Evolutionary conservation across 352 stramenopile genomes (phyloP), one percentile per base, ranked within the genome.

Genomic region (Pythium brachiatum): DNA sequence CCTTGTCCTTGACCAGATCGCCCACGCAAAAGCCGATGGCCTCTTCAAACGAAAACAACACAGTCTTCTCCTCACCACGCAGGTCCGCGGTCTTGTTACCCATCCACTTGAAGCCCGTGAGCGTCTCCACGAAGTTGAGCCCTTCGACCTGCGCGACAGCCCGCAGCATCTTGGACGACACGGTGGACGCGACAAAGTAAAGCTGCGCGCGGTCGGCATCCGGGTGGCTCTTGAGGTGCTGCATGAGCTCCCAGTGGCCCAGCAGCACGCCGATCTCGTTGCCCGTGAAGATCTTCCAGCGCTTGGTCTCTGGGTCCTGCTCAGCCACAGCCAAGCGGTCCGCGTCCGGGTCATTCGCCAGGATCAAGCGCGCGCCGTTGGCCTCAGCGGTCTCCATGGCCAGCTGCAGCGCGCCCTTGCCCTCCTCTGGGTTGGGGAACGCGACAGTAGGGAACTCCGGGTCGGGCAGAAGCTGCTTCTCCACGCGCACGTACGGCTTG

Each of bases 41-140:
- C 74, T 99, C 97, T 84, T 99, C 97, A 64, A 98, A 99, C 16
- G 90, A 89, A 67, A 99, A 98, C 29, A 99, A 66, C 58, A 98
- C 92, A 21, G 69, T 86, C 66, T 98, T 98, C 48, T 93, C 96
- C 57, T 90, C 72, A 13, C 81, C 68, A 50, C 89, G 77, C 46
- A 96, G 64, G 34, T 96, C 85, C 21, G 60, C 63, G 15, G 87
- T 90, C 66, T 90, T 85, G 78, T 98, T 97, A 39, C 92, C 97
- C 79, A 99, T 99, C 96, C 97, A 99, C 81, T 99, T 99, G 78
- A 99, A 99, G 29, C 97, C 97, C 26, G 97, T 99, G 48, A 99
- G 85, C 27, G 96, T 99, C 69, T 99, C 97, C 64, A 97, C 94
- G 73, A 98, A 99, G 51, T 91, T 82, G 54, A 99, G 92, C 0